Percentiles rank a stretch among this genome's conserved stretches.
phyloP scores from a whole-genome alignment of 768 basidiomycete genomes.

The Tylopilus rubrobrunneus region DNA sequence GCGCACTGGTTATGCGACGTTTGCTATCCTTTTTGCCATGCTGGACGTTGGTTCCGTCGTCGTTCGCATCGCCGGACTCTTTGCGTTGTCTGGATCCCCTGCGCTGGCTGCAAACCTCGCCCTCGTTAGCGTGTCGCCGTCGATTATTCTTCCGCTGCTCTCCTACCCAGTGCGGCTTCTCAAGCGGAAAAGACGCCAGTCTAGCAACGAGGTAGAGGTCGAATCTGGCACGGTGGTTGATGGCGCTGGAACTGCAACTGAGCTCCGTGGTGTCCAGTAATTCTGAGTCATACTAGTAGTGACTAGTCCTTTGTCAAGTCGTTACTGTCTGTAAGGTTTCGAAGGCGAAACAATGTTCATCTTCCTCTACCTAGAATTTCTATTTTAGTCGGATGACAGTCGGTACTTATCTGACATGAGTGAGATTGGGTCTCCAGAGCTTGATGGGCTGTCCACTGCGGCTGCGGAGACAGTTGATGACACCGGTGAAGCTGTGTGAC shows the following conservation, averaged over 20 bases:
- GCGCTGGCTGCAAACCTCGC: conserved; percentile 9
- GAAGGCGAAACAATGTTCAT: background rate
- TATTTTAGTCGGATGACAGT: background rate
- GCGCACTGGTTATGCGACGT: conserved; percentile 11
- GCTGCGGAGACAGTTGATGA: background rate
- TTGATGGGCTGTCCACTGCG: conserved; percentile 2
- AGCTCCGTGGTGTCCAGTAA: background rate
- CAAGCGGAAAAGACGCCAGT: background rate
- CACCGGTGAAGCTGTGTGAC: background rate
- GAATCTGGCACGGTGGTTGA: background rate
- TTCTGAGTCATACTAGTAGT: too few species aligned
- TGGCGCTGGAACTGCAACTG: background rate
- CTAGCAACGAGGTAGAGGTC: background rate
- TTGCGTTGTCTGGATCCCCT: conserved; percentile 10
- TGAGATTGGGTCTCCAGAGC: too few species aligned
- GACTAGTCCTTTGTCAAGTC: background rate
- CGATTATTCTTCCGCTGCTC: conserved; percentile 2
- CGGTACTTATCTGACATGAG: too few species aligned
- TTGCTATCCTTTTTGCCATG: conserved; percentile 14
- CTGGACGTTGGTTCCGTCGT: conserved; percentile 21
- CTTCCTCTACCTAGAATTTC: background rate
- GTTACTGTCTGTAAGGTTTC: background rate
- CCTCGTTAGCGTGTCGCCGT: conserved; percentile 10
- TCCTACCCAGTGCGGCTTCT: background rate
- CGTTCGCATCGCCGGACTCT: conserved; percentile 16